These are phyloP conservation scores for Babesia sp. DNA, from an alignment of 169 alveolate genomes.

Conservation along the genomic window DNA sequence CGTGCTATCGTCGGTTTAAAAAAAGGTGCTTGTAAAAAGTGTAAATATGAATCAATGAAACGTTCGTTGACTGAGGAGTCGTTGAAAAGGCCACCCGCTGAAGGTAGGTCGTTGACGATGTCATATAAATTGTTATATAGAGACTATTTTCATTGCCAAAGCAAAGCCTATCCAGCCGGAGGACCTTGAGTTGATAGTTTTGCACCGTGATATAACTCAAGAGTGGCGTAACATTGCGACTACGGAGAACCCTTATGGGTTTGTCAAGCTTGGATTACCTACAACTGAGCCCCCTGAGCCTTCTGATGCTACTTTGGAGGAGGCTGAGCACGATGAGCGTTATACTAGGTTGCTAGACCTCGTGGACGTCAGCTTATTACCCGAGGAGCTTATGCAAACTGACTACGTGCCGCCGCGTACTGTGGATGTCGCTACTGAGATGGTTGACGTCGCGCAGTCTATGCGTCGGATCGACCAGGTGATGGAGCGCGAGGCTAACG, in stretches of 20 bases:
- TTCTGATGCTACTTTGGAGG: not conserved
- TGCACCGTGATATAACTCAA: conserved; percentile 50
- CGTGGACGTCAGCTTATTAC: conserved; percentile 27
- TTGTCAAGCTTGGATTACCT: conserved; percentile 24
- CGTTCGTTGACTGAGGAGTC: conserved; percentile 9
- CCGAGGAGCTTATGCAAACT: conserved; percentile 48
- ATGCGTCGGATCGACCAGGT: conserved; percentile 18
- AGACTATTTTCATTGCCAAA: conserved; percentile 27
- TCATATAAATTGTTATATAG: conserved; percentile 2
- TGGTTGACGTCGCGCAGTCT: conserved; percentile 11
- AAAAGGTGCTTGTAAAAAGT: not conserved
- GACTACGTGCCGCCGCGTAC: conserved; percentile 11
- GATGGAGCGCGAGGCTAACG: conserved; percentile 45
- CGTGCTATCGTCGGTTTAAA: too few species aligned
- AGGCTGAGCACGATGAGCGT: conserved; percentile 28
- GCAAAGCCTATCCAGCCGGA: conserved; percentile 43
- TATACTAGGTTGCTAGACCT: conserved; percentile 10
- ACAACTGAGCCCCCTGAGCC: not conserved
- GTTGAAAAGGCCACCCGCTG: conserved; percentile 17
- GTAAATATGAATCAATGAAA: conserved; percentile 11
- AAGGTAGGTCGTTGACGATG: conserved; percentile 5
- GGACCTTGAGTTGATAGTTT: conserved; percentile 39
- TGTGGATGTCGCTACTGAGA: not conserved
- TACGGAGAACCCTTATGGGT: not conserved
- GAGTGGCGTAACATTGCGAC: conserved; percentile 38